Conservation (phyloP, 495 filamentous ascomycete species). For the Cudoniella acicularis region DNA sequence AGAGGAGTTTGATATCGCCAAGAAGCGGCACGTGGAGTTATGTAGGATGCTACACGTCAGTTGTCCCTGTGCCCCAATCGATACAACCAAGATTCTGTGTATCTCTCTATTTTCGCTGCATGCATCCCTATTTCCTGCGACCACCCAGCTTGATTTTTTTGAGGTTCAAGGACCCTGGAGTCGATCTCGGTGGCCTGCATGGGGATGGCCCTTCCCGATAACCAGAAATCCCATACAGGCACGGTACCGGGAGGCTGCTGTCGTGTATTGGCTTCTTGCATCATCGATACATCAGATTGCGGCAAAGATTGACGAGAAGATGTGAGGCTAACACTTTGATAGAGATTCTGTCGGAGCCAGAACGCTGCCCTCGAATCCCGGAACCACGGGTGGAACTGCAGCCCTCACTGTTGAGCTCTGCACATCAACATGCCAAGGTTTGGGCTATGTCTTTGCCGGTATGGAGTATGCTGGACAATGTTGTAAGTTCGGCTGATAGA, state of each 20-base stretch:
- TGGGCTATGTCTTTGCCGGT: conserved; percentile 53
- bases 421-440: conserved; percentile 46
- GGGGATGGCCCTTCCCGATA: background rate
- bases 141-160: background rate
- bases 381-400: background rate
- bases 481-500: conserved; percentile 24
- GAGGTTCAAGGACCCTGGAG: background rate
- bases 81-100: background rate
- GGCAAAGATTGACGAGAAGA: background rate
- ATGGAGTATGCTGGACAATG: conserved; percentile 66
- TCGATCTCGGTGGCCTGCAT: background rate
- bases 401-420: conserved; percentile 51
- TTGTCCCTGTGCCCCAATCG: no score
- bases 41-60: background rate
- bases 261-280: background rate
- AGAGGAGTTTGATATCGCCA: background rate
- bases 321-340: background rate
- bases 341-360: background rate
- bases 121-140: background rate
- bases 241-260: background rate
- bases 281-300: background rate
- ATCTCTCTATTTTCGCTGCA: background rate
- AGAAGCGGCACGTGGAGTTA: background rate
- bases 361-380: background rate
- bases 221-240: no score